Conservation (phyloP, 2,329 filamentous ascomycete genomes). For the Dactylellina haptotyla region DNA sequence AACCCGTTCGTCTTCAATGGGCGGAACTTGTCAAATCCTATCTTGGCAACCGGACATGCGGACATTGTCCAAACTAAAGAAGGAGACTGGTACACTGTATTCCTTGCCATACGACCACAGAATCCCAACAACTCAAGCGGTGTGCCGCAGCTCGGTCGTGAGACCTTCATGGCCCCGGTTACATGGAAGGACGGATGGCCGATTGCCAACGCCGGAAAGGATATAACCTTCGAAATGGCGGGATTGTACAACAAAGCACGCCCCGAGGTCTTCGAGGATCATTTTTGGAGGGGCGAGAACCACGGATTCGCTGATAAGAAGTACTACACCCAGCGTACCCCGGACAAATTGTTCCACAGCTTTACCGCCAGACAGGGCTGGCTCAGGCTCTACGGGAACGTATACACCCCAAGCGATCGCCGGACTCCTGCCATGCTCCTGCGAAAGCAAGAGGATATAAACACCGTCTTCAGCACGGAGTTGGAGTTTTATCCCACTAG, state of each 20-base stretch:
- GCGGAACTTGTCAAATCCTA: constrained; percentile 54
- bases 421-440: constrained; percentile 67
- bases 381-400: constrained; percentile 66
- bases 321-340: constrained; percentile 62
- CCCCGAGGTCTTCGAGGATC: constrained; percentile 60
- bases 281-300: constrained; percentile 59
- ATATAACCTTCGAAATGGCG: constrained; percentile 62
- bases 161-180: constrained; percentile 66
- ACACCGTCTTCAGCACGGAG: constrained; percentile 54
- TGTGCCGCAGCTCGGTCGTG: constrained; percentile 61
- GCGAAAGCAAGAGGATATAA: constrained; percentile 64
- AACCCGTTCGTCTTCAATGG: constrained; percentile 69
- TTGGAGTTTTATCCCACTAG: constrained; percentile 55
- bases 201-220: constrained; percentile 65
- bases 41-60: constrained; percentile 66
- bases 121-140: constrained; percentile 53
- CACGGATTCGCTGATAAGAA: constrained; percentile 56
- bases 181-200: constrained; percentile 67
- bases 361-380: constrained; percentile 63
- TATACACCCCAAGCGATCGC: constrained; percentile 66
- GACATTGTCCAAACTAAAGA: constrained; percentile 64
- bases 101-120: constrained; percentile 59
- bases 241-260: constrained; percentile 57
- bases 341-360: constrained; percentile 64
- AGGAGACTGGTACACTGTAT: constrained; percentile 66